Evolutionary conservation across 495 filamentous ascomycete genomes (phyloP).

Genomic region (Ascodesmis nigricans): DNA sequence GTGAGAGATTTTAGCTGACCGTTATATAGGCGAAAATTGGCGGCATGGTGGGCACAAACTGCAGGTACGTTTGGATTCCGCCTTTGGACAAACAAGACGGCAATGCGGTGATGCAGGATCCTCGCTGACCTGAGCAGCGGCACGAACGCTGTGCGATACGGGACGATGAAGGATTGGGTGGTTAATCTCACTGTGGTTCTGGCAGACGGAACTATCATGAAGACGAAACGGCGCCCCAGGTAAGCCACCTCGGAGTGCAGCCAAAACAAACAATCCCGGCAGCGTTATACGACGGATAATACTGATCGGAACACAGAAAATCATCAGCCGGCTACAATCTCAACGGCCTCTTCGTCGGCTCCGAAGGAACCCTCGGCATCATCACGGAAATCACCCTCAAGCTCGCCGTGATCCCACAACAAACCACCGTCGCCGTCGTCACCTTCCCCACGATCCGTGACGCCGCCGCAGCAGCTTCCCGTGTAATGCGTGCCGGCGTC

Average conservation of each 20-base stretch:
- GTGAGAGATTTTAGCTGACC: constrained; percentile 3
- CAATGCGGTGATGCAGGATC: neutral
- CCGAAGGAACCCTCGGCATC: constrained; percentile 55
- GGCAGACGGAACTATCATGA: constrained; percentile 57
- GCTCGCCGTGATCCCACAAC: constrained; percentile 48
- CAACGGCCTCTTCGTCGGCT: constrained; percentile 52
- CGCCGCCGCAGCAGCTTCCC: constrained; percentile 45
- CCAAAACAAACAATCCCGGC: neutral
- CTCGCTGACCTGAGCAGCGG: constrained; percentile 30
- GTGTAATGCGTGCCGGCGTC: constrained; percentile 47
- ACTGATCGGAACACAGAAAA: constrained; percentile 28
- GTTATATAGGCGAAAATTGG: constrained; percentile 23
- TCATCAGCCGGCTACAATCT: constrained; percentile 67
- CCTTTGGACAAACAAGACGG: neutral
- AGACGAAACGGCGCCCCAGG: constrained; percentile 46
- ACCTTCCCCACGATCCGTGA: constrained; percentile 52
- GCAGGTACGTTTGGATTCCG: constrained; percentile 22
- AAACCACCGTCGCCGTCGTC: constrained; percentile 52
- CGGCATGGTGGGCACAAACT: constrained; percentile 56
- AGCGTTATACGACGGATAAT: neutral
- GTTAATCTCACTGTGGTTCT: constrained; percentile 60
- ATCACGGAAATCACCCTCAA: constrained; percentile 61
- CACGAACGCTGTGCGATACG: constrained; percentile 62
- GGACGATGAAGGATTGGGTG: constrained; percentile 77
- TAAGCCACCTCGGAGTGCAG: constrained; percentile 12